Conservation (phyloP, 495 filamentous ascomycete species). For the Tuber umbilicatum region DNA sequence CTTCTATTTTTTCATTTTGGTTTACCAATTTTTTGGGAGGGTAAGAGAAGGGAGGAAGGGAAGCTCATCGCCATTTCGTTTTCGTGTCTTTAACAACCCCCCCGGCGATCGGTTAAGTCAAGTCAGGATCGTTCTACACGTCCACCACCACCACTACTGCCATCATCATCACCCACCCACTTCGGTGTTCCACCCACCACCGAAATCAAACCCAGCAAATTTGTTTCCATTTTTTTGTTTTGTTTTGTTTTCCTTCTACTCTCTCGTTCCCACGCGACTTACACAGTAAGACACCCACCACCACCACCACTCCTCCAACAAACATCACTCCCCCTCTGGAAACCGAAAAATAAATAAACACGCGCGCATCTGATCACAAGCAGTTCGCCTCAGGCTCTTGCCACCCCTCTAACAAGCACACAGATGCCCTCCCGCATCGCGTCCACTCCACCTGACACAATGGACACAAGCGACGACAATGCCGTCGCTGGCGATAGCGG, state of each 20-base stretch:
- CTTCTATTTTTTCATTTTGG: not conserved
- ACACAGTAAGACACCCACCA: not conserved
- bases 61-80: not conserved
- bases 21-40: not conserved
- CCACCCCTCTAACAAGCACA: slow-evolving; percentile 6
- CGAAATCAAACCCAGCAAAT: not conserved
- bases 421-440: slow-evolving; percentile 35
- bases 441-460: slow-evolving; percentile 35
- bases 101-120: not conserved
- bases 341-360: slow-evolving; percentile 1
- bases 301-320: not conserved
- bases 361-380: not conserved
- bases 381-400: not conserved
- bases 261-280: not conserved
- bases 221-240: not conserved
- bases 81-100: not conserved
- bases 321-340: not conserved
- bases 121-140: not conserved
- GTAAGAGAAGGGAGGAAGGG: not conserved
- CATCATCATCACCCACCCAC: not conserved
- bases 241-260: not conserved
- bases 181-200: not conserved
- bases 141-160: not conserved
- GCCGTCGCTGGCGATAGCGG: slow-evolving; percentile 13
- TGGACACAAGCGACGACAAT: slow-evolving; percentile 30